Conservation (phyloP, 2,329 filamentous ascomycete genomes). For the Fusarium pseudonygamai region DNA sequence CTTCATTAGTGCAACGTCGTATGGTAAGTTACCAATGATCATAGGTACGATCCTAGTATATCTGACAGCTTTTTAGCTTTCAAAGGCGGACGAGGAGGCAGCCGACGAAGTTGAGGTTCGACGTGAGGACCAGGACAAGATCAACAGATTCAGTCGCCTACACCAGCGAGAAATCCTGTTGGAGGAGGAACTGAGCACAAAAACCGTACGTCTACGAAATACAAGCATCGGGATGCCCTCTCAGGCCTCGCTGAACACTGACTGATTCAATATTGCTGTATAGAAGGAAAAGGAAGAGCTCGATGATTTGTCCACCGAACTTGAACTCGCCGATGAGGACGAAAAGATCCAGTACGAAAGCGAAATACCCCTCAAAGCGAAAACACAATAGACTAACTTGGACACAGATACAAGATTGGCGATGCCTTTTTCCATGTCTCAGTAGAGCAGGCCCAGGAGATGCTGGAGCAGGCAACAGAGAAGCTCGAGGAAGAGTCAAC, state of each 20-base stretch:
- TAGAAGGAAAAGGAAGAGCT: constrained; percentile 99
- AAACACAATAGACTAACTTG: constrained; percentile 7
- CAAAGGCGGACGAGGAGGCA: constrained; percentile 88
- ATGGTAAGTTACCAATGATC: constrained; percentile 58
- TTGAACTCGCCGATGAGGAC: constrained; percentile 95
- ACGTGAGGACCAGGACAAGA: constrained; percentile 97
- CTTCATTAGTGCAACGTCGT: constrained; percentile 65
- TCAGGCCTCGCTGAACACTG: not conserved
- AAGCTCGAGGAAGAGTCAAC: constrained; percentile 81
- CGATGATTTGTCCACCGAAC: constrained; percentile 88
- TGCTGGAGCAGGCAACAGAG: constrained; percentile 77
- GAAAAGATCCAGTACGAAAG: constrained; percentile 84
- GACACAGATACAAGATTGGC: constrained; percentile 88
- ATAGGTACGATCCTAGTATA: not conserved
- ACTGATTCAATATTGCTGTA: constrained; percentile 32
- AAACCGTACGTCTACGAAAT: constrained; percentile 70
- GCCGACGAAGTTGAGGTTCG: constrained; percentile 92
- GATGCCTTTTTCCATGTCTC: constrained; percentile 93
- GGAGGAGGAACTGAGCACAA: constrained; percentile 81
- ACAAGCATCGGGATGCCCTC: no score
- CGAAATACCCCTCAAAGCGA: not conserved
- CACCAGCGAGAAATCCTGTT: constrained; percentile 85
- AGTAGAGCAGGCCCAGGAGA: constrained; percentile 84
- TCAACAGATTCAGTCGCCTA: constrained; percentile 95
- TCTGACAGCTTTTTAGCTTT: constrained; percentile 69